Conservation (phyloP, 176 grass and related monocot species). For the Aechmea fasciata region DNA sequence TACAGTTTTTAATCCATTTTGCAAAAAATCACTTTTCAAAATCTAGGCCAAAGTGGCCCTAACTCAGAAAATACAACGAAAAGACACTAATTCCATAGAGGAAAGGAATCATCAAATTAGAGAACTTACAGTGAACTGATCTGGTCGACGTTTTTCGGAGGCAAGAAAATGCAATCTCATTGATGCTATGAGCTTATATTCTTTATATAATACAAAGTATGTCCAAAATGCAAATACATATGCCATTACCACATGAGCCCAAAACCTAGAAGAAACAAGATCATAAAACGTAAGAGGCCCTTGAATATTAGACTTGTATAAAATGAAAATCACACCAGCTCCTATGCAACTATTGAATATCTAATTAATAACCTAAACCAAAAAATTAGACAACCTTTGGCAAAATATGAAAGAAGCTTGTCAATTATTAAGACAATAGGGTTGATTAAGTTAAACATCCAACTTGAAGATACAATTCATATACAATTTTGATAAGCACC, state of each 20-base stretch:
- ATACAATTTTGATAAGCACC: neutral
- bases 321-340: constrained; percentile 11
- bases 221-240: constrained; percentile 88
- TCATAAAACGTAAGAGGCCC: constrained; percentile 1
- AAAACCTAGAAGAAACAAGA: constrained; percentile 43
- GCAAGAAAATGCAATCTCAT: constrained; percentile 93
- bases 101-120: constrained; percentile 8
- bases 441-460: neutral
- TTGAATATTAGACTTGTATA: neutral
- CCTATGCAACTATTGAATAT: too few species aligned
- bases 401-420: too few species aligned
- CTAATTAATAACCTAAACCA: too few species aligned
- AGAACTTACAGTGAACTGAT: constrained; percentile 81
- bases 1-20: too few species aligned
- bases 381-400: too few species aligned
- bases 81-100: neutral
- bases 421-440: too few species aligned
- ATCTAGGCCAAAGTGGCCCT: too few species aligned
- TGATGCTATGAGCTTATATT: constrained; percentile 74
- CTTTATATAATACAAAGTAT: constrained; percentile 57
- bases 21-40: too few species aligned
- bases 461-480: neutral
- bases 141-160: constrained; percentile 62
- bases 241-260: constrained; percentile 64
- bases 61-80: neutral